These are phyloP conservation scores for Cucumis melo DNA, from an alignment of 306 rosid species.

Conservation along the genomic window DNA sequence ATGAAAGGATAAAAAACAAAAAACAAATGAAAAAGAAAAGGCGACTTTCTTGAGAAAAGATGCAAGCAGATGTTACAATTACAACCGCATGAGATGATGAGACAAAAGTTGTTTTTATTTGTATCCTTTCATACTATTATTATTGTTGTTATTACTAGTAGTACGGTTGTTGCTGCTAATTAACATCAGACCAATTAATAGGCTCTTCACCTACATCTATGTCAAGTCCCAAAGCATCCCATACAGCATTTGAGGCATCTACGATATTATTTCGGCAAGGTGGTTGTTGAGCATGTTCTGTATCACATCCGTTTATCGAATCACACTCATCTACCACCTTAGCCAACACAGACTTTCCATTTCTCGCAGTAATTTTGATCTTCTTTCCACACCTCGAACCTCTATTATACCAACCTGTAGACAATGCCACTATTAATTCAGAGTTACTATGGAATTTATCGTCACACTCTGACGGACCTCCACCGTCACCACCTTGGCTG, in stretches of 20 bases:
- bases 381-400: conserved; percentile 23
- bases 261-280: conserved; percentile 32
- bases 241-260: conserved; percentile 33
- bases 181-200: conserved; percentile 31
- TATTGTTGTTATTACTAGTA: too few species aligned
- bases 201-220: not conserved
- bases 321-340: not conserved
- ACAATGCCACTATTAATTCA: conserved; percentile 28
- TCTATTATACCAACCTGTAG: conserved; percentile 32
- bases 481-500: conserved; percentile 23
- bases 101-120: too few species aligned
- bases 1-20: too few species aligned
- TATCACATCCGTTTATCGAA: conserved; percentile 22
- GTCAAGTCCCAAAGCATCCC: conserved; percentile 27
- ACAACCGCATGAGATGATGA: too few species aligned
- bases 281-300: conserved; percentile 26
- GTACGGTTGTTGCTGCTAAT: too few species aligned
- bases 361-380: conserved; percentile 12
- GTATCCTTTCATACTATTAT: too few species aligned
- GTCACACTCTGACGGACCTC: conserved; percentile 21
- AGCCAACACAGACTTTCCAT: conserved; percentile 11
- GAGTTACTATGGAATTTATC: conserved; percentile 8
- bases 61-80: too few species aligned
- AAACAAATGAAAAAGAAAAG: too few species aligned
- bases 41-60: too few species aligned